Evolutionary conservation across 257 asterid species (phyloP).

Genomic region (Jacaranda mimosifolia): DNA sequence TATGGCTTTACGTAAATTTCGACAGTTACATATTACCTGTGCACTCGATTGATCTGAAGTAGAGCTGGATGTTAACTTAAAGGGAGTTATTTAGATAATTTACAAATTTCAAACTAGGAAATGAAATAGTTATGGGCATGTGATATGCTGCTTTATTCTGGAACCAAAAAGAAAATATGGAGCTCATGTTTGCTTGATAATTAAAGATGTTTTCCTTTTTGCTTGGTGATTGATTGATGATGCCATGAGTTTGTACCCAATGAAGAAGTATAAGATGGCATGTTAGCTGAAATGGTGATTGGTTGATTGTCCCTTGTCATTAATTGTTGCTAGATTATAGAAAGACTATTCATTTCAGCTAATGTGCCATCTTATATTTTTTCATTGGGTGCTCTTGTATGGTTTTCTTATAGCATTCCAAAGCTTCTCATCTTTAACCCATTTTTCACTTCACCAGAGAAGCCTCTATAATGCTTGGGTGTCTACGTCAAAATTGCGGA

Average conservation of each 20-base stretch:
- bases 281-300: neutral
- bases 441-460: slow-evolving; percentile 50
- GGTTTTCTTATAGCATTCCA: neutral
- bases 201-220: neutral
- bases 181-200: slow-evolving; percentile 16
- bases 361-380: slow-evolving; percentile 1
- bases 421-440: neutral
- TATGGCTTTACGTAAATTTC: too few relatives aligned
- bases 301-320: neutral
- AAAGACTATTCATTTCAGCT: neutral
- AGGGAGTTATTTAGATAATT: too few relatives aligned
- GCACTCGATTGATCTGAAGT: too few relatives aligned
- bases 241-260: slow-evolving; percentile 2
- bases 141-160: neutral
- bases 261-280: too few relatives aligned
- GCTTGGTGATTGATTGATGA: neutral
- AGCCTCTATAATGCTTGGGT: slow-evolving; percentile 65
- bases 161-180: neutral
- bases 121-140: too few relatives aligned
- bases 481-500: slow-evolving; percentile 57
- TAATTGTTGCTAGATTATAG: neutral
- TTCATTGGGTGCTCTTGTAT: neutral
- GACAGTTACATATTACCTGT: too few relatives aligned
- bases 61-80: too few relatives aligned
- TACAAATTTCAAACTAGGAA: too few relatives aligned